Conservation (phyloP, 73 alveolate genomes). For the Blepharisma japonicum region DNA sequence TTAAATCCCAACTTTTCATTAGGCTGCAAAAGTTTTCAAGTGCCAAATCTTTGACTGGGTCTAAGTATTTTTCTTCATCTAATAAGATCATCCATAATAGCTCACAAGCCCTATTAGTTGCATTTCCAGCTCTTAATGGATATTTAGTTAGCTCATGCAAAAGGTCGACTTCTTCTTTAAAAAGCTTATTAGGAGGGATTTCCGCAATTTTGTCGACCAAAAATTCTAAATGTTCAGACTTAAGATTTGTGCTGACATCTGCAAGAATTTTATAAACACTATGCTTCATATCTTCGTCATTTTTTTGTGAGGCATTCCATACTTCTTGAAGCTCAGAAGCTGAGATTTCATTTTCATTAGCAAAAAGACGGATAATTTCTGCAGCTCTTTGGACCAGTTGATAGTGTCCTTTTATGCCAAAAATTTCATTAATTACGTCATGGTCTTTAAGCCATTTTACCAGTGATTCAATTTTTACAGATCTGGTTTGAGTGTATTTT, state of each 20-base stretch:
- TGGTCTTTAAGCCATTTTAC: conserved; percentile 57
- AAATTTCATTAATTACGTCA: conserved; percentile 56
- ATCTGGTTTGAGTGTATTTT: conserved; percentile 36
- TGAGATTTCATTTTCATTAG: conserved; percentile 50
- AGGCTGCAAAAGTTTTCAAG: background rate
- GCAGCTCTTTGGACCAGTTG: conserved; percentile 73
- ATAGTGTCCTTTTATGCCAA: conserved; percentile 57
- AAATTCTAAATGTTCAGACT: conserved; percentile 40
- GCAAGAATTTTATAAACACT: conserved; percentile 67
- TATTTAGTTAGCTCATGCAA: conserved; percentile 50
- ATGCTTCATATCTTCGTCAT: conserved; percentile 61
- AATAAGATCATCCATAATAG: background rate
- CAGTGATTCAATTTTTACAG: conserved; percentile 30
- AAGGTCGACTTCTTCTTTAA: conserved; percentile 57
- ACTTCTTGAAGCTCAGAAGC: conserved; percentile 53
- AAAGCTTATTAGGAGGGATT: conserved; percentile 46
- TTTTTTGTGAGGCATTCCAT: conserved; percentile 65
- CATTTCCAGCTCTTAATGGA: conserved; percentile 33
- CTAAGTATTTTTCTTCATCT: background rate
- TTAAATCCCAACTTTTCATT: background rate
- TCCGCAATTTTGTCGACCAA: conserved; percentile 41
- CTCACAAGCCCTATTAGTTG: conserved; percentile 26
- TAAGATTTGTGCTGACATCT: conserved; percentile 48
- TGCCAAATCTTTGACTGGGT: conserved; percentile 22
- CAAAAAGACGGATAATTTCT: conserved; percentile 63